Conservation (phyloP, 2,329 filamentous ascomycete species). For the Fusarium nanum region DNA sequence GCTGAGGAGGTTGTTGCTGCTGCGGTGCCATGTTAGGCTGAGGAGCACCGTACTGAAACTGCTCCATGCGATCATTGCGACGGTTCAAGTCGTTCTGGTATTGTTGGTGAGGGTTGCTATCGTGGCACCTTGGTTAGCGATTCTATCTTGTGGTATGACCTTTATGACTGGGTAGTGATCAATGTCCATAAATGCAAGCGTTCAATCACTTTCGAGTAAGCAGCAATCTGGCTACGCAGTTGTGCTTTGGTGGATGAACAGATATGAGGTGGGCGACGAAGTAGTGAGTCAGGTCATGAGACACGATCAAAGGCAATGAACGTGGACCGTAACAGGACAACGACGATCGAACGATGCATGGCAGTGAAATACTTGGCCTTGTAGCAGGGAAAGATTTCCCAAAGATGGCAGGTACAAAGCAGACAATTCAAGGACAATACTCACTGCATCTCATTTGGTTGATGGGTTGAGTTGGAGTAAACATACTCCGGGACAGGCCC, state of each 20-base stretch:
- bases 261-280: slow-evolving; percentile 36
- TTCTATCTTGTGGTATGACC: slow-evolving; percentile 41
- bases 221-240: slow-evolving; percentile 25
- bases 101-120: slow-evolving; percentile 57
- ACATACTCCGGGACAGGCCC: slow-evolving; percentile 70
- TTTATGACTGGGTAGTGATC: slow-evolving; percentile 43
- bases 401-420: slow-evolving; percentile 40
- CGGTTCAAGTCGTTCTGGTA: slow-evolving; percentile 65
- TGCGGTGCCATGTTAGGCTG: slow-evolving; percentile 55
- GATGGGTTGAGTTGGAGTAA: slow-evolving; percentile 65
- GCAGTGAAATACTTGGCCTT: slow-evolving; percentile 31
- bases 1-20: slow-evolving; percentile 50
- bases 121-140: slow-evolving; percentile 47
- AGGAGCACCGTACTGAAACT: slow-evolving; percentile 55
- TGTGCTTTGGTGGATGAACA: slow-evolving; percentile 27
- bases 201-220: slow-evolving; percentile 20
- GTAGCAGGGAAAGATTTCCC: slow-evolving; percentile 27
- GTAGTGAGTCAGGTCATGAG: slow-evolving; percentile 3
- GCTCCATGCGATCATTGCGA: slow-evolving; percentile 57
- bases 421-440: slow-evolving; percentile 60
- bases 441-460: slow-evolving; percentile 69
- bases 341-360: slow-evolving; percentile 31
- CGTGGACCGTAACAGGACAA: slow-evolving; percentile 9
- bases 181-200: slow-evolving; percentile 15
- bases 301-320: slow-evolving; percentile 1